phyloP scores from a whole-genome alignment of 1,139 yeast species.

The Yamadazyma friedrichii region DNA sequence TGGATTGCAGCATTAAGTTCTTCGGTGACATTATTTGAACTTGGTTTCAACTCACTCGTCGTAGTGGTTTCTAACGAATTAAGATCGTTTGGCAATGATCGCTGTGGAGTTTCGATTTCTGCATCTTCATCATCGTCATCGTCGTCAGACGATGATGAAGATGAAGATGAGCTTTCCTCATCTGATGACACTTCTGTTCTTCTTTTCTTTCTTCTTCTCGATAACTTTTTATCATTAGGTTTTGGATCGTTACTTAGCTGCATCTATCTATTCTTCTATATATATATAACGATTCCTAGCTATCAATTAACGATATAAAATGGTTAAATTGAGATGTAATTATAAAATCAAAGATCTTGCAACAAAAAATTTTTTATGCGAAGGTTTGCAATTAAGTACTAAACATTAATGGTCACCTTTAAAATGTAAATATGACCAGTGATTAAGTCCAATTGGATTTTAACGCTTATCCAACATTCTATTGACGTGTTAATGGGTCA shows the following conservation, averaged over 20 bases:
- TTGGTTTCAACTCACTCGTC: background rate
- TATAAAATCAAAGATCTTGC: background rate
- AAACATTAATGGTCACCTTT: too few relatives aligned
- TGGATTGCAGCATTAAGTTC: slow-evolving; percentile 14
- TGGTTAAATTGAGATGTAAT: background rate
- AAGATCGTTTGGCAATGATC: background rate
- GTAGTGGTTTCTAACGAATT: background rate
- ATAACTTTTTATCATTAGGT: slow-evolving; percentile 3
- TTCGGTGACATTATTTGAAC: slow-evolving; percentile 18
- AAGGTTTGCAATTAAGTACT: background rate
- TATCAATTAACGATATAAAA: background rate
- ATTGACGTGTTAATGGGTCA: too few relatives aligned
- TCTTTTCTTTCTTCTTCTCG: slow-evolving; percentile 68
- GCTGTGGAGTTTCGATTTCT: background rate
- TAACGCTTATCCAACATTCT: too few relatives aligned
- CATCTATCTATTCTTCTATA: background rate
- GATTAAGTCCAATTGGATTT: too few relatives aligned
- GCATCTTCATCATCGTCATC: slow-evolving; percentile 12
- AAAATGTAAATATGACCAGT: background rate
- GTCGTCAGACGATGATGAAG: slow-evolving; percentile 11
- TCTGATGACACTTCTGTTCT: slow-evolving; percentile 66
- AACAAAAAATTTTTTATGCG: slow-evolving; percentile 1
- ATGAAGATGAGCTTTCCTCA: slow-evolving; percentile 39
- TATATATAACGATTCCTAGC: too few relatives aligned
- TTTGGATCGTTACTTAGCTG: slow-evolving; percentile 1